Evolutionary conservation across 2,329 filamentous ascomycete species (phyloP).

Genomic region (Lasiodiplodia gonubiensis): DNA sequence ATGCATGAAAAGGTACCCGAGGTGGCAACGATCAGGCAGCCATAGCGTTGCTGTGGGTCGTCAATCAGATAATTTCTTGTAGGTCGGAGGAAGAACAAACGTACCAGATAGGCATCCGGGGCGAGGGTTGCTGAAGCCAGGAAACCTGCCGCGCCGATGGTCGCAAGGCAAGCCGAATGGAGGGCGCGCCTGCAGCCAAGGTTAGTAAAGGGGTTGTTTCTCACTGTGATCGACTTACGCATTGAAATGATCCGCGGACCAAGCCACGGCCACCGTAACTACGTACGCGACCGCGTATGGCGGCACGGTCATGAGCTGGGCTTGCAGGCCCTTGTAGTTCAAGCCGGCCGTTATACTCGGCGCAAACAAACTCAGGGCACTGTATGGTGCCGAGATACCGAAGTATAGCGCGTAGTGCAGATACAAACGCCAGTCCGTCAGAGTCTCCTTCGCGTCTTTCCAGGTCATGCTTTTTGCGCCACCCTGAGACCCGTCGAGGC

Average conservation of each 20-base stretch:
- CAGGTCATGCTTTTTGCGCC: conserved; percentile 54
- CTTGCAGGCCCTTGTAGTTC: conserved; percentile 61
- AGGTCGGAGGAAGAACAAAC: conserved; percentile 25
- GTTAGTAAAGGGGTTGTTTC: neutral
- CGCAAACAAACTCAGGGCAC: conserved; percentile 61
- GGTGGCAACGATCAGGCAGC: conserved; percentile 70
- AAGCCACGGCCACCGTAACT: conserved; percentile 50
- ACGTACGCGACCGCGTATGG: conserved; percentile 67
- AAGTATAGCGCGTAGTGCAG: conserved; percentile 53
- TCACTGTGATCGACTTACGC: conserved; percentile 37
- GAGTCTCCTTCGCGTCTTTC: conserved; percentile 53
- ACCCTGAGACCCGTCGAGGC: conserved; percentile 50
- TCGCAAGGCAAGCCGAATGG: conserved; percentile 57
- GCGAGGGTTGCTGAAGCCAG: conserved; percentile 69
- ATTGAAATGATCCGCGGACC: conserved; percentile 68
- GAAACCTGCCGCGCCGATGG: conserved; percentile 62
- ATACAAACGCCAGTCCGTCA: conserved; percentile 59
- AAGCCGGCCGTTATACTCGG: conserved; percentile 68
- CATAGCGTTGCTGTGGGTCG: conserved; percentile 59
- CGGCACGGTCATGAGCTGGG: conserved; percentile 71
- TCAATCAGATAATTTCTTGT: neutral
- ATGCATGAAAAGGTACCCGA: conserved; percentile 72
- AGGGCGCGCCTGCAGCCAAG: conserved; percentile 48
- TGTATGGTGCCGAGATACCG: conserved; percentile 36
- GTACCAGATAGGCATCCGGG: conserved; percentile 59